Base-by-base conservation (phyloP, 2,329 filamentous ascomycete species). In the Aspergillus ochraceus region DNA sequence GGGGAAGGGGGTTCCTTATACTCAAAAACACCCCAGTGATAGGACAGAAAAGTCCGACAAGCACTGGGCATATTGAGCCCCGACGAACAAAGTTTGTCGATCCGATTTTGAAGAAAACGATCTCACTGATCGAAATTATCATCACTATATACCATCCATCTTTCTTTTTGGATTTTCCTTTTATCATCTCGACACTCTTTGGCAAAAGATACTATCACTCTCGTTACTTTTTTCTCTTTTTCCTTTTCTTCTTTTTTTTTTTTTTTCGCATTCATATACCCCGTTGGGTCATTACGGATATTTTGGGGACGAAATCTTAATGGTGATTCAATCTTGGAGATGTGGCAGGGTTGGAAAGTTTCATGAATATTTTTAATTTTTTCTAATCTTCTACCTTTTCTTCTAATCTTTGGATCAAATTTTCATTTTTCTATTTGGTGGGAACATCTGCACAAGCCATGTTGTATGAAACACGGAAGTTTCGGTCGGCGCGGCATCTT, bases 401-500 rank as follows among this genome's bases (percentile, higher is more conserved):
- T 59, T 59, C 32, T 52, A 55, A 51, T 42, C 60, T 59, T 39
- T 55, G 57, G 49, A 39, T 45, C 53, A 50, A 54, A 39, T 52
- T 24, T 52, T 60, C 55, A 39, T 32, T 32, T 55, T 45, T 55
- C n/a, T 54, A 29, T 58, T 26, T 52, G 55, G 30, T 52, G 47
- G 5, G 17, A 42, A n/a, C 36, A 42, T 50, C 51, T 52, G 51
- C 47, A 52, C 46, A 49, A 49, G 50, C 50, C 52, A 57, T 57
- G 59, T 59, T 61, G 55, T 50, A 59, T 64, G 59, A 64, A 55
- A 57, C 39, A 62, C 26, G 60, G 57, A 57, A 12, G 19, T 47
- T 22, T 58, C 54, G 54, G 54, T 61, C 52, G 42, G 39, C n/a
- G 55, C 56, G 20, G 54, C 52, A 54, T 46, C 24, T 57, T 47